Evolutionary conservation across 768 basidiomycete genomes (phyloP).

Genomic region (Favolaschia claudopus): DNA sequence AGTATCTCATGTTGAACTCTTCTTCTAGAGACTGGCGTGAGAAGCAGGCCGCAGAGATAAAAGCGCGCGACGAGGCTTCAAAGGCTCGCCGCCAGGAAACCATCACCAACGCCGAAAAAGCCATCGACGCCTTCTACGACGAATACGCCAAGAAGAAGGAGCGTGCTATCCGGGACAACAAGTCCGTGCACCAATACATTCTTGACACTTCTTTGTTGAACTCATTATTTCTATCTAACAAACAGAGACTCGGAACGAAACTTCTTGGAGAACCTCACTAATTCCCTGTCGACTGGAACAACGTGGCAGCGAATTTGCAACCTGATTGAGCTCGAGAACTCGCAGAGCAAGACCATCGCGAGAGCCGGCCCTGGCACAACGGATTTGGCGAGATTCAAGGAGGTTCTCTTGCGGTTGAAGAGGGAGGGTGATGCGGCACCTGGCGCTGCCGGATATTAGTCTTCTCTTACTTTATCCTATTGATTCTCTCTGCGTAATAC

Average conservation of each 20-base stretch:
- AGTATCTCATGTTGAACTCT: conserved; percentile 3
- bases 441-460: conserved; percentile 90
- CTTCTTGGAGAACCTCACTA: conserved; percentile 75
- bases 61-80: conserved; percentile 81
- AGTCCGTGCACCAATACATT: conserved; percentile 58
- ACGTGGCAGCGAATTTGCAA: conserved; percentile 96
- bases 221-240: not conserved
- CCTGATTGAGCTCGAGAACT: conserved; percentile 89
- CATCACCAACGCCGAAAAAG: conserved; percentile 81
- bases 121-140: conserved; percentile 92
- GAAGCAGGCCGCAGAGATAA: conserved; percentile 85
- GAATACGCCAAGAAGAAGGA: conserved; percentile 90
- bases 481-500: not conserved
- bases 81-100: conserved; percentile 82
- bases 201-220: not conserved
- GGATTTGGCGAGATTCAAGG: conserved; percentile 90
- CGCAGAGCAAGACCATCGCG: conserved; percentile 95
- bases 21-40: conserved; percentile 81
- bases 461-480: conserved; percentile 2
- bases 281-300: conserved; percentile 85
- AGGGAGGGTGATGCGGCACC: conserved; percentile 92
- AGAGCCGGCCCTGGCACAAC: conserved; percentile 88
- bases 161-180: conserved; percentile 91
- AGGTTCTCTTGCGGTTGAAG: conserved; percentile 87
- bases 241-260: conserved; percentile 86